Conservation (phyloP, 495 filamentous ascomycete genomes). For the Neurospora pannonica region DNA sequence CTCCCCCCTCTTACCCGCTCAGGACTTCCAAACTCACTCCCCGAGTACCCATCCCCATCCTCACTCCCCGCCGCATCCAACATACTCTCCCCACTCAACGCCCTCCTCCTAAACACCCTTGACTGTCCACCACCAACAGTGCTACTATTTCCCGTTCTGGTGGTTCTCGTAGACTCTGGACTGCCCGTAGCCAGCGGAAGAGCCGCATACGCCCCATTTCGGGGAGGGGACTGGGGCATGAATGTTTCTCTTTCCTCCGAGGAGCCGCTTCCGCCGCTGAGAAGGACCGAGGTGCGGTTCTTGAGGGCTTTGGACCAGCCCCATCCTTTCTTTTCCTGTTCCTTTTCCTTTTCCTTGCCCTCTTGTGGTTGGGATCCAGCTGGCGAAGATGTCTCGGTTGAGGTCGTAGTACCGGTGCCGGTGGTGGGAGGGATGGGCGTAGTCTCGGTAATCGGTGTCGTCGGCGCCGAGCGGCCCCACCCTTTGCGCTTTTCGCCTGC, state of each 20-base stretch:
- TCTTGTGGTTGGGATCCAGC: not conserved
- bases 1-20: not conserved
- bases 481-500: constrained; percentile 79
- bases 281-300: not conserved
- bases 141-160: not conserved
- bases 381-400: not conserved
- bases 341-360: not conserved
- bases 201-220: not conserved
- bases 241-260: not conserved
- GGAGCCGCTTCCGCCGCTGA: not conserved
- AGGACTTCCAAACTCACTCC: not conserved
- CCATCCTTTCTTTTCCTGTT: not conserved
- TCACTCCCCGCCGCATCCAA: not conserved
- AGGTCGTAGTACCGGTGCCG: not conserved
- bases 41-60: not conserved
- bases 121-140: not conserved
- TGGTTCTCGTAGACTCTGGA: not conserved
- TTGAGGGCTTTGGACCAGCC: not conserved
- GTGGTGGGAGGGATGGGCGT: not conserved
- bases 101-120: not conserved
- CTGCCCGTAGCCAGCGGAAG: not conserved
- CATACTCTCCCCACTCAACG: not conserved
- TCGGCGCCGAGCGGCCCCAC: constrained; percentile 34
- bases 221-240: not conserved
- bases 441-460: not conserved